Conservation (phyloP, 768 basidiomycete genomes). For the Calocybe gangraenosa region DNA sequence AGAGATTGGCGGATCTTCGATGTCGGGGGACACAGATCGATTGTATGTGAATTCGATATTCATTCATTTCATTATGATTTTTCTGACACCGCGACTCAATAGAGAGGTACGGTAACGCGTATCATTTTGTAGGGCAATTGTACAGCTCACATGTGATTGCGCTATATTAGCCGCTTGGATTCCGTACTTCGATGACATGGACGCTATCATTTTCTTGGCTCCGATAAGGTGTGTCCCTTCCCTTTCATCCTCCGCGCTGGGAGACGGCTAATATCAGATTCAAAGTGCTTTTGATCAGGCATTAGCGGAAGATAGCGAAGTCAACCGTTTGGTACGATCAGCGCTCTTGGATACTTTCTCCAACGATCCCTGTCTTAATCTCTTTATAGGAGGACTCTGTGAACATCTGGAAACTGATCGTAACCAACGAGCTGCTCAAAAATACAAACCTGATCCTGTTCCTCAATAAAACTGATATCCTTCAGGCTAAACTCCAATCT, state of each 20-base stretch:
- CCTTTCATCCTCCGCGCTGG: background rate
- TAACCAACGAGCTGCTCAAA: slow-evolving; percentile 65
- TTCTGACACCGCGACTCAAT: background rate
- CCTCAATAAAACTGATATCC: slow-evolving; percentile 79
- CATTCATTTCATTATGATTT: background rate
- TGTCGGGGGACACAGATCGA: slow-evolving; percentile 62
- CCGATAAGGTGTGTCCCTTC: slow-evolving; percentile 44
- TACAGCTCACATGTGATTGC: background rate
- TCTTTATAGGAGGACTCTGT: slow-evolving; percentile 68
- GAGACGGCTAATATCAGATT: background rate
- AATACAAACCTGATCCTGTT: slow-evolving; percentile 74
- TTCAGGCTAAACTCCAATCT: slow-evolving; percentile 59
- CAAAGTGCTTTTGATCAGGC: slow-evolving; percentile 63
- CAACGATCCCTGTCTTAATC: background rate
- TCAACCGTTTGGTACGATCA: slow-evolving; percentile 54
- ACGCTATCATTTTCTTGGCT: slow-evolving; percentile 68
- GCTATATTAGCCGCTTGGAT: slow-evolving; percentile 50
- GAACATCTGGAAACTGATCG: slow-evolving; percentile 69
- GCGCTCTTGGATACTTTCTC: background rate
- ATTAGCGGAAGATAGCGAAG: slow-evolving; percentile 57
- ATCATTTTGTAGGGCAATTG: background rate
- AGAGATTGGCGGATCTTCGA: slow-evolving; percentile 46
- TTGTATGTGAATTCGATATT: slow-evolving; percentile 43
- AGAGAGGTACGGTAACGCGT: slow-evolving; percentile 14
- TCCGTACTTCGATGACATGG: slow-evolving; percentile 67